Conservation (phyloP, 2,329 filamentous ascomycete genomes). For the Diaporthe sp. region DNA sequence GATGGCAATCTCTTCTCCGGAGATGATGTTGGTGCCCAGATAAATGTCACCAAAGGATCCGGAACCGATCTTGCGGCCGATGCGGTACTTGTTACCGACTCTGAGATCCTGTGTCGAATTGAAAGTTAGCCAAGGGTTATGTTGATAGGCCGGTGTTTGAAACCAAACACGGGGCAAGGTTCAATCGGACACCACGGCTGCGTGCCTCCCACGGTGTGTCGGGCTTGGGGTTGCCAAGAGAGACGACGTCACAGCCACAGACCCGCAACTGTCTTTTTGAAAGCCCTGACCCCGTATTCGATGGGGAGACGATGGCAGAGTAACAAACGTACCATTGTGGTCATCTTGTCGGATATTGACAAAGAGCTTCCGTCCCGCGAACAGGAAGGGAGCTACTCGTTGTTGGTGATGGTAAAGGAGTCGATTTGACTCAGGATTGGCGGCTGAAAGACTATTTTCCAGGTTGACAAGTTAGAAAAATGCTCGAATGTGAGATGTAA, state of each 20-base stretch:
- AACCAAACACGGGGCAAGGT: not conserved
- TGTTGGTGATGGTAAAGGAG: conserved; percentile 17
- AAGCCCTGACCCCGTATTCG: not conserved
- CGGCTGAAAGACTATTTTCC: conserved; percentile 10
- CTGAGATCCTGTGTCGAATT: conserved; percentile 81
- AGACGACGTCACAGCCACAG: not conserved
- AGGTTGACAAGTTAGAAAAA: conserved; percentile 8
- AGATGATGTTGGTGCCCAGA: conserved; percentile 99
- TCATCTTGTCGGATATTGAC: conserved; percentile 51
- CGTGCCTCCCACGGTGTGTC: not conserved
- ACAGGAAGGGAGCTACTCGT: conserved; percentile 33
- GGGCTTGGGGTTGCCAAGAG: not conserved
- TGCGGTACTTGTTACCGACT: conserved; percentile 99
- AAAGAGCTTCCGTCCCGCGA: conserved; percentile 33
- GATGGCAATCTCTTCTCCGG: conserved; percentile 98
- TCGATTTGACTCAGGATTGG: not conserved
- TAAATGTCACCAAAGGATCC: conserved; percentile 99
- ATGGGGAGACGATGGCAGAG: not conserved
- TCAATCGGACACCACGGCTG: not conserved
- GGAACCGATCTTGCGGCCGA: conserved; percentile 98
- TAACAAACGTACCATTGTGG: conserved; percentile 60
- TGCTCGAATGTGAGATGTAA: not conserved
- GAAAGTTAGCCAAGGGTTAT: conserved; percentile 28
- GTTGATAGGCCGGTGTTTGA: not conserved
- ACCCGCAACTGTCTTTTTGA: not conserved